These are phyloP conservation scores for Epichloe gansuensis DNA, from an alignment of 2,329 filamentous ascomycete genomes.

Conservation along the genomic window DNA sequence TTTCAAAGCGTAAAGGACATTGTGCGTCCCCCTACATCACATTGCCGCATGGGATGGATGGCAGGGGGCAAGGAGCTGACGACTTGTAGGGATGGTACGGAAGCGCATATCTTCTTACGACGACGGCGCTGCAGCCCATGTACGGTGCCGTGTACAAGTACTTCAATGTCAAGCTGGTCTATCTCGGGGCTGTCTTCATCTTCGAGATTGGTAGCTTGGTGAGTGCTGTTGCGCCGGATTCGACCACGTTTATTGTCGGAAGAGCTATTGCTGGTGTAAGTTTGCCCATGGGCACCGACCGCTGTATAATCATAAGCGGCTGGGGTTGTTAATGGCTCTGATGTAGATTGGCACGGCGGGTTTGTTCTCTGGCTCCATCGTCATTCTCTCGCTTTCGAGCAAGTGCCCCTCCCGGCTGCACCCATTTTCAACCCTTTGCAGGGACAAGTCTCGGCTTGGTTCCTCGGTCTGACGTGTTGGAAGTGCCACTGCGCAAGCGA, in stretches of 20 bases:
- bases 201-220: conserved; percentile 33
- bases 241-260: conserved; percentile 38
- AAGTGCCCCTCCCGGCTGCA: conserved; percentile 21
- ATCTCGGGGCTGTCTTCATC: conserved; percentile 29
- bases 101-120: conserved; percentile 35
- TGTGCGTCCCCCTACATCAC: conserved; percentile 14
- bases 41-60: neutral
- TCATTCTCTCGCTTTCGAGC: conserved; percentile 25
- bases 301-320: neutral
- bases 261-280: conserved; percentile 35
- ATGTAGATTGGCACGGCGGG: conserved; percentile 36
- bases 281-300: conserved; percentile 4
- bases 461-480: conserved; percentile 1
- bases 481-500: conserved; percentile 40
- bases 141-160: conserved; percentile 38
- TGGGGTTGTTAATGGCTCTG: neutral
- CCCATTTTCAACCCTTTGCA: conserved; percentile 1
- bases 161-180: conserved; percentile 36
- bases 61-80: neutral
- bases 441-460: too few species aligned
- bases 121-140: conserved; percentile 36
- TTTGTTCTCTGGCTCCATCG: conserved; percentile 36
- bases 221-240: conserved; percentile 32
- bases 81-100: conserved; percentile 34
- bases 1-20: conserved; percentile 34